phyloP scores from a whole-genome alignment of 805 yeast species.

The Kazachstania psychrophila region DNA sequence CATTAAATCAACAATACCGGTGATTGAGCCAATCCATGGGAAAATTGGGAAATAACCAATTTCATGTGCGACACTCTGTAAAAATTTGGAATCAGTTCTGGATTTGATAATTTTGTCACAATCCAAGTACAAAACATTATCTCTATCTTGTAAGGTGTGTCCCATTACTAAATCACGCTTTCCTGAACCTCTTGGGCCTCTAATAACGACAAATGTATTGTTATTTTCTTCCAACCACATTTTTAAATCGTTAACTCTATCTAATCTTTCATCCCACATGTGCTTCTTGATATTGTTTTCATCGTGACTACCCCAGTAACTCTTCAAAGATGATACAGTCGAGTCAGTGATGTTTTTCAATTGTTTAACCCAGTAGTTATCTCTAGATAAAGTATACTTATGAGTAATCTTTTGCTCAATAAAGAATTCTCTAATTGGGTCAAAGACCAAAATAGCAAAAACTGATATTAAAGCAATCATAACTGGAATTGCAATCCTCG shows the following conservation, averaged over 20 bases:
- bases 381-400: conserved; percentile 43
- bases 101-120: conserved; percentile 70
- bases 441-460: conserved; percentile 76
- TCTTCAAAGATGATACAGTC: conserved; percentile 32
- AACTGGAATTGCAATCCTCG: conserved; percentile 74
- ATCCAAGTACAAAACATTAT: conserved; percentile 59
- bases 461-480: conserved; percentile 72
- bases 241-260: conserved; percentile 56
- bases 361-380: conserved; percentile 31
- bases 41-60: conserved; percentile 90
- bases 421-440: conserved; percentile 80
- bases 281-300: conserved; percentile 19
- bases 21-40: conserved; percentile 79
- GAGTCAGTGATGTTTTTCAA: conserved; percentile 32
- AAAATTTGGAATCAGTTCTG: conserved; percentile 60
- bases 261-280: conserved; percentile 65
- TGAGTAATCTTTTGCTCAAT: conserved; percentile 65
- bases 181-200: conserved; percentile 96
- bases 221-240: conserved; percentile 81
- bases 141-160: conserved; percentile 51
- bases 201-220: conserved; percentile 80
- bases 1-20: conserved; percentile 72
- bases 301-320: conserved; percentile 29
- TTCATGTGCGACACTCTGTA: conserved; percentile 61
- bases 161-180: conserved; percentile 69